Conservation (phyloP, 2,329 filamentous ascomycete species). For the Aureobasidium sp. region DNA sequence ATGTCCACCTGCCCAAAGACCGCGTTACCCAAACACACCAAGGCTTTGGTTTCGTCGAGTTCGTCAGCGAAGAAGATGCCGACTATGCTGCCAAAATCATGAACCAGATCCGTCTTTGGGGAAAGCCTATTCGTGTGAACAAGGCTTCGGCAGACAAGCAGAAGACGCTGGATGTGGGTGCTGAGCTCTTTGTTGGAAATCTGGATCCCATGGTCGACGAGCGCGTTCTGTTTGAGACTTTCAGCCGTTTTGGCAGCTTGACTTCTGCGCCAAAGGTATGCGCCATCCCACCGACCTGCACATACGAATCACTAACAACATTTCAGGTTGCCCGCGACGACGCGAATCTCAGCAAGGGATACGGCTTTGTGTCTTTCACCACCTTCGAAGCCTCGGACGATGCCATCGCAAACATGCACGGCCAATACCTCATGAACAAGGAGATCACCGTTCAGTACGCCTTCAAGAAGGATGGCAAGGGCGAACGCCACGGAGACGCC, state of each 20-base stretch:
- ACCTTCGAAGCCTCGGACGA: slow-evolving; percentile 92
- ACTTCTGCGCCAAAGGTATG: slow-evolving; percentile 75
- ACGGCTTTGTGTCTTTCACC: slow-evolving; percentile 89
- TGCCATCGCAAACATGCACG: slow-evolving; percentile 86
- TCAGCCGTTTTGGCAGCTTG: slow-evolving; percentile 82
- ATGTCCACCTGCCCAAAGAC: slow-evolving; percentile 97
- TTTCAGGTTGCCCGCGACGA: slow-evolving; percentile 70
- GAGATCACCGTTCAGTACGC: slow-evolving; percentile 95
- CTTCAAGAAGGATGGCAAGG: slow-evolving; percentile 98
- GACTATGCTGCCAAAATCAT: slow-evolving; percentile 95
- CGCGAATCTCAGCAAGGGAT: slow-evolving; percentile 81
- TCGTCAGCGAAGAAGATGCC: slow-evolving; percentile 88
- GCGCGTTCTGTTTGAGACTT: slow-evolving; percentile 91
- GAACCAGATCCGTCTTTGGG: slow-evolving; percentile 89
- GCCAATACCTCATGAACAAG: slow-evolving; percentile 95
- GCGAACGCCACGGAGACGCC: slow-evolving; percentile 88
- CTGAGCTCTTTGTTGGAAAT: slow-evolving; percentile 95
- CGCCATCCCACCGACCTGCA: background rate
- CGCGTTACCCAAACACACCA: slow-evolving; percentile 95
- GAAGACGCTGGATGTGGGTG: slow-evolving; percentile 89
- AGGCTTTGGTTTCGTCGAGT: slow-evolving; percentile 98
- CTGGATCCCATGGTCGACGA: slow-evolving; percentile 92
- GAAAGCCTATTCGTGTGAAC: slow-evolving; percentile 94
- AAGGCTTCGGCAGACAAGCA: slow-evolving; percentile 92
- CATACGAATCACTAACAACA: background rate